Evolutionary conservation across 2,329 filamentous ascomycete genomes (phyloP).

Genomic region (Periconia sp.): DNA sequence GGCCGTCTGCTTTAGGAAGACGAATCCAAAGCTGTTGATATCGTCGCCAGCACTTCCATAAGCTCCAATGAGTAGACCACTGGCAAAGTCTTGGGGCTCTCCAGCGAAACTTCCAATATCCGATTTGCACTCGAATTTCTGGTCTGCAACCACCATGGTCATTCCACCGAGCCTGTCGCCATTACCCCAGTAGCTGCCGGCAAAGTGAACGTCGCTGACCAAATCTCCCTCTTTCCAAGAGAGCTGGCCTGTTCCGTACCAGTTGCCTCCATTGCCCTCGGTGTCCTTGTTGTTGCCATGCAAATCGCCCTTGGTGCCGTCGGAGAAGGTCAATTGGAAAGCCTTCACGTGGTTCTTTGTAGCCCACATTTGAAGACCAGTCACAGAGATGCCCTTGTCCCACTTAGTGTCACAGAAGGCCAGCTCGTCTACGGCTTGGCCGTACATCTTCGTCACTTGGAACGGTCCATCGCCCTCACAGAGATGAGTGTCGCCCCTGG

Average conservation of each 20-base stretch:
- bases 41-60: not conserved
- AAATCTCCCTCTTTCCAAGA: not conserved
- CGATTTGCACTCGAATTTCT: not conserved
- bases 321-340: not conserved
- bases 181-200: not conserved
- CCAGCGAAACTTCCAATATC: not conserved
- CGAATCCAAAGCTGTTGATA: not conserved
- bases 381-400: slow-evolving; percentile 1
- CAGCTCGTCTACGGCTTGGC: not conserved
- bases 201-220: not conserved
- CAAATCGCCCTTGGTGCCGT: not conserved
- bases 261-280: not conserved
- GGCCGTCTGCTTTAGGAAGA: not conserved
- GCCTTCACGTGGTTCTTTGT: not conserved
- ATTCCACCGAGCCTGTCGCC: not conserved
- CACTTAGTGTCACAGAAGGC: not conserved
- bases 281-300: not conserved
- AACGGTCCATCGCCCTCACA: not conserved
- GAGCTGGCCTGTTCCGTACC: not conserved
- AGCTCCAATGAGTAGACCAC: slow-evolving; percentile 1
- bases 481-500: not conserved
- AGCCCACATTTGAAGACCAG: not conserved
- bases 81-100: not conserved
- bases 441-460: not conserved
- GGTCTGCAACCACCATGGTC: not conserved